A percentile compares a stretch with the other conserved stretches of the same genome.
phyloP scores from a whole-genome alignment of 2,329 filamentous ascomycete species.

The Trichoderma sp. region DNA sequence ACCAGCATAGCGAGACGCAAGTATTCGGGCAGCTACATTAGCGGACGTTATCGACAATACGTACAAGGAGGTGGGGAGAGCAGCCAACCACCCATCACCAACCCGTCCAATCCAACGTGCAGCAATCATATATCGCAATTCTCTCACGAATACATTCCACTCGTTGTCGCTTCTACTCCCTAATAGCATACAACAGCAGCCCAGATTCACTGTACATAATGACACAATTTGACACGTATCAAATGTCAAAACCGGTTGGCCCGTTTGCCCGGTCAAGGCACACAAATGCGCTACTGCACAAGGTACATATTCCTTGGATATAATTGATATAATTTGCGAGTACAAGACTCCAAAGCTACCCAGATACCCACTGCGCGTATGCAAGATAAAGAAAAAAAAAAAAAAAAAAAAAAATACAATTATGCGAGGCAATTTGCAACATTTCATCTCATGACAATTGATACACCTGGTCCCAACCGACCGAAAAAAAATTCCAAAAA shows the following conservation, averaged over 20 bases:
- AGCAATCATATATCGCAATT: background rate
- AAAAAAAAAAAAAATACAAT: background rate
- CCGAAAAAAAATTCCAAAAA: background rate
- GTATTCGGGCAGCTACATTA: background rate
- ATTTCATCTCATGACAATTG: conserved; percentile 12
- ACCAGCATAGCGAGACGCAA: background rate
- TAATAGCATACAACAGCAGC: background rate
- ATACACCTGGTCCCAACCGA: background rate
- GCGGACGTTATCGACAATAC: background rate
- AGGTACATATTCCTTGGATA: background rate
- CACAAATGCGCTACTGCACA: conserved; percentile 7
- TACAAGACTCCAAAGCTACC: conserved; percentile 9
- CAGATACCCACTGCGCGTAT: conserved; percentile 17
- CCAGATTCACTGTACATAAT: background rate
- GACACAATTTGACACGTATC: background rate
- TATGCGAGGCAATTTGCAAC: conserved; percentile 14
- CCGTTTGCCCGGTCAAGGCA: background rate
- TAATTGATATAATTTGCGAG: conserved; percentile 15
- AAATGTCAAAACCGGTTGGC: background rate
- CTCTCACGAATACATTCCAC: background rate
- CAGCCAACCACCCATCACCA: background rate
- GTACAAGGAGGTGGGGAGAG: background rate
- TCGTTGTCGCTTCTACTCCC: background rate
- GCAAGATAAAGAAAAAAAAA: conserved; percentile 12
- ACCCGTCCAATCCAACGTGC: background rate